These are phyloP conservation scores for Graphiopsis chlorocephala DNA, from an alignment of 2,329 filamentous ascomycete species.

Conservation along the genomic window DNA sequence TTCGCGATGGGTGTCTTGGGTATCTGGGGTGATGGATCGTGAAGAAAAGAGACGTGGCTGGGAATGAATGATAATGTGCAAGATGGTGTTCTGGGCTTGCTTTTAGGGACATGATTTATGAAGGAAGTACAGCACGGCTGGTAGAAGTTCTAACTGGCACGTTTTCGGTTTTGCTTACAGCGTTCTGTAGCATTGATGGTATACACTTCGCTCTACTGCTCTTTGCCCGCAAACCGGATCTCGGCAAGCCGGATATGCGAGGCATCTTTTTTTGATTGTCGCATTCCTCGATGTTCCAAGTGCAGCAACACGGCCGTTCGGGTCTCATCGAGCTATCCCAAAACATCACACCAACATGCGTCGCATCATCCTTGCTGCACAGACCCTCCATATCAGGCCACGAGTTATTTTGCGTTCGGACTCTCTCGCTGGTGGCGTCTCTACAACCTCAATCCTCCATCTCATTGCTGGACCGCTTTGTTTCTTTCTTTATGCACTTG, in stretches of 20 bases:
- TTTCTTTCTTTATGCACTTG: background rate
- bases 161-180: background rate
- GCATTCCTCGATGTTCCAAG: no score
- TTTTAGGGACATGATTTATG: background rate
- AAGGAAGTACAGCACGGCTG: background rate
- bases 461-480: background rate
- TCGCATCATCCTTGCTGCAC: no score
- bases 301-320: no score
- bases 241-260: background rate
- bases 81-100: background rate
- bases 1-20: slow-evolving; percentile 49
- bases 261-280: no score
- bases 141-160: background rate
- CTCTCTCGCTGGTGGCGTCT: no score
- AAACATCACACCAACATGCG: no score
- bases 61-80: background rate
- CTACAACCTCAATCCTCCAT: background rate
- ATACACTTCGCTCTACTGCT: background rate
- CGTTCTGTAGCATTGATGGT: background rate
- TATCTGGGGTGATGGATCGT: slow-evolving; percentile 48
- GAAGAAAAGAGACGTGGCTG: background rate
- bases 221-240: background rate
- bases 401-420: no score
- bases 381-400: no score
- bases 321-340: no score